Conservation (phyloP, 768 basidiomycete genomes). For the Tremella mesenterica region DNA sequence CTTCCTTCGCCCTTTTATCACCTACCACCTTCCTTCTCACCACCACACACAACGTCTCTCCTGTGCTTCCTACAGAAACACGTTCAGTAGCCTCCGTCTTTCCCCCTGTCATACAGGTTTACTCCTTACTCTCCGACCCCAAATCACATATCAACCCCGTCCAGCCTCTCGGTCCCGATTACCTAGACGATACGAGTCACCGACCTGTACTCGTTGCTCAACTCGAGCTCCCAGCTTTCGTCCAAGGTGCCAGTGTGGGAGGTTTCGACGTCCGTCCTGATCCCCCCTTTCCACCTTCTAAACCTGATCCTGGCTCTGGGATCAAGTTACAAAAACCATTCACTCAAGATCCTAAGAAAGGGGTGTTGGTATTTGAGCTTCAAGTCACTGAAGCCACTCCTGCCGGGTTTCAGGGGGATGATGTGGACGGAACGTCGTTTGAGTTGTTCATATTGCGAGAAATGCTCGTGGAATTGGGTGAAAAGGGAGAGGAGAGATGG, state of each 20-base stretch:
- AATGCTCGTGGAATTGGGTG: slow-evolving; percentile 19
- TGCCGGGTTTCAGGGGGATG: background rate
- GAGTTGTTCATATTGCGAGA: slow-evolving; percentile 37
- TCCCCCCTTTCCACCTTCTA: slow-evolving; percentile 23
- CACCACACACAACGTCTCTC: slow-evolving; percentile 25
- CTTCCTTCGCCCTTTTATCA: slow-evolving; percentile 30
- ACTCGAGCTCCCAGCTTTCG: slow-evolving; percentile 29
- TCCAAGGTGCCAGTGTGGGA: slow-evolving; percentile 10
- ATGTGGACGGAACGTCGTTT: slow-evolving; percentile 3
- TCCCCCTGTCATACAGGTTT: slow-evolving; percentile 37
- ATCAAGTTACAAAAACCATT: slow-evolving; percentile 20
- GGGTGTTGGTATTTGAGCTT: slow-evolving; percentile 33
- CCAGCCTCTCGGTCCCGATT: slow-evolving; percentile 27
- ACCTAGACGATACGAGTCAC: slow-evolving; percentile 28
- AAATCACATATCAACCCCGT: slow-evolving; percentile 13
- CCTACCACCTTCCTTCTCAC: slow-evolving; percentile 38
- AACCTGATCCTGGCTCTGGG: slow-evolving; percentile 1
- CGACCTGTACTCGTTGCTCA: slow-evolving; percentile 28
- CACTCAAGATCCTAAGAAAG: slow-evolving; percentile 31
- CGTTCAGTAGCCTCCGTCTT: slow-evolving; percentile 16
- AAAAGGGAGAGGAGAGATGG: slow-evolving; percentile 23
- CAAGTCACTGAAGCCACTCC: slow-evolving; percentile 13
- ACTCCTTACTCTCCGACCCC: slow-evolving; percentile 26
- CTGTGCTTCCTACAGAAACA: slow-evolving; percentile 14
- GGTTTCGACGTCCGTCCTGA: slow-evolving; percentile 35